Base-by-base conservation (phyloP, 192 early-diverging fungal species). In the Coemansia sp. region DNA sequence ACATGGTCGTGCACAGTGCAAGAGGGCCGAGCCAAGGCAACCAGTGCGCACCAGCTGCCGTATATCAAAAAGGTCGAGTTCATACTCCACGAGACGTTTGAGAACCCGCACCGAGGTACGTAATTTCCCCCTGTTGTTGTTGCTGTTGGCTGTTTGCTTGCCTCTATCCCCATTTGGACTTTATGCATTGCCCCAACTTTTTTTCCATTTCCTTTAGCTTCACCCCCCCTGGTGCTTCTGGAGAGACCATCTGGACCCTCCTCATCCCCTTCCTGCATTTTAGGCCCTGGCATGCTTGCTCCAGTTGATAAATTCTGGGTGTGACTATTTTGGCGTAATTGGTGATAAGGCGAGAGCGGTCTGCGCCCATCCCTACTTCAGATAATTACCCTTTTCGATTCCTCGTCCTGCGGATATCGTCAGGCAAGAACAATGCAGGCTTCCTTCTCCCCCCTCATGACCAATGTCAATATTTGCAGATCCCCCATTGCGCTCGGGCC, bases 41-140 rank as follows among this genome's bases (percentile, higher is more conserved):
- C 72, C 27, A 65, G 46, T 18, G 40, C 71, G 41, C 51, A 66
- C 18, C 75, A 68, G 60, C 73, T 86, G 43, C 84, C 84, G 4
- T 79, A 78, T 69, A 55, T 85, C 46, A 66, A 73, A 36, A 64
- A 75, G 41, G 84, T 85, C 60, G 78, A 76, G 57, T 85, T 85
- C 59, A 68, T 77, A 31, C 76, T 85, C 20, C 84, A 85, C 67
- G 70, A 72, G 61, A 76, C 84, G 1, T 85, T 85, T 54, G 52
- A 71, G 10, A 74, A 76, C 69, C 63, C 67, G 3, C 81, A 75
- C 68, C 66, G 67, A 83, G 76, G 81, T 83, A 78, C 52, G 81
- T 65, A 65, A 11, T 31, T 52, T 47, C 16, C 0, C 0, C 6
- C 18, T 47, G 44, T 54, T 54, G 51, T 54, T 54, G 51, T 12